Percentiles rank a stretch among this genome's conserved stretches.
Evolutionary conservation across 345 rosid genomes (phyloP).

Genomic region (Linum lewisii): DNA sequence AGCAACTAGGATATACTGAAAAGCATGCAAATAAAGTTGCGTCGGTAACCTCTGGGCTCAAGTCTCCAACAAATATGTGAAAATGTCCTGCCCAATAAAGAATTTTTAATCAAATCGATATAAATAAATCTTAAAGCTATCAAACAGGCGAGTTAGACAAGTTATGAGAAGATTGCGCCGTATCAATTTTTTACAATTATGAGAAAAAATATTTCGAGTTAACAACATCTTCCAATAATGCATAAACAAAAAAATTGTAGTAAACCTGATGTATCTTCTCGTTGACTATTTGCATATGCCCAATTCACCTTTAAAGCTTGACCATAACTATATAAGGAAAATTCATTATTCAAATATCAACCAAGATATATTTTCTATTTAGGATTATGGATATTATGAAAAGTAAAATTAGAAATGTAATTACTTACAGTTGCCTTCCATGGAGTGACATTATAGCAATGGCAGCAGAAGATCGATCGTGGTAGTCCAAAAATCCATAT

Average conservation of each 20-base stretch:
- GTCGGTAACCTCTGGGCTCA: slow-evolving; percentile 34
- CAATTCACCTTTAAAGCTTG: slow-evolving; percentile 29
- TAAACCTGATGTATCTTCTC: slow-evolving; percentile 29
- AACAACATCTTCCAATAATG: too few species aligned
- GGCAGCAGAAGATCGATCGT: slow-evolving; percentile 24
- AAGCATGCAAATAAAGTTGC: slow-evolving; percentile 25
- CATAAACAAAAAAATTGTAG: too few species aligned
- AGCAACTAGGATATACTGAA: slow-evolving; percentile 21
- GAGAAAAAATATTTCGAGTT: too few species aligned
- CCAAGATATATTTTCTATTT: neutral
- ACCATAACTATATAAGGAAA: slow-evolving; percentile 16
- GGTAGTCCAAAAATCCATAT: slow-evolving; percentile 23
- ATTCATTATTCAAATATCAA: neutral
- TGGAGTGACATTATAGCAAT: slow-evolving; percentile 23
- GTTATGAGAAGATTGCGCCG: too few species aligned
- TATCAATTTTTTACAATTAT: too few species aligned
- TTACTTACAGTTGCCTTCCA: slow-evolving; percentile 23
- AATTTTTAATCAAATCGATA: too few species aligned
- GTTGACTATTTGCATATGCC: slow-evolving; percentile 30
- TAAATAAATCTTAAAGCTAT: too few species aligned
- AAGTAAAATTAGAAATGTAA: neutral
- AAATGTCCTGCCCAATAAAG: slow-evolving; percentile 15
- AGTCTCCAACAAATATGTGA: slow-evolving; percentile 29
- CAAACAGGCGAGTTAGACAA: too few species aligned
- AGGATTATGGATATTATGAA: too few species aligned